Conservation (phyloP, 176 grass and related monocot genomes). For the Aegilops sharonensis region DNA sequence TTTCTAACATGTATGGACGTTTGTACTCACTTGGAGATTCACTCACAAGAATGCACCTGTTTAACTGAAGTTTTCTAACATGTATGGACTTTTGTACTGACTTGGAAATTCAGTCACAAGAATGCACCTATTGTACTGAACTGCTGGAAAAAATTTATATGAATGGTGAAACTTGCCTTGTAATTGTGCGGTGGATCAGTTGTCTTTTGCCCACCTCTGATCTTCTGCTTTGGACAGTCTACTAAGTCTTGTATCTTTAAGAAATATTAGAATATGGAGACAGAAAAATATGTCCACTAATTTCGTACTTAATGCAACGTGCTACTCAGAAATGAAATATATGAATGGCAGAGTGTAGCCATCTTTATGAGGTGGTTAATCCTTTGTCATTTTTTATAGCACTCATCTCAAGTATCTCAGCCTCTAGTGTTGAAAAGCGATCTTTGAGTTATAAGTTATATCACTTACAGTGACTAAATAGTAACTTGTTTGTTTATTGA, state of each 20-base stretch:
- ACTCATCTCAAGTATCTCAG: background rate
- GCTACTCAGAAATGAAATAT: background rate
- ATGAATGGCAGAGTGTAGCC: background rate
- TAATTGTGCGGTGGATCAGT: background rate
- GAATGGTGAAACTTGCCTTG: background rate
- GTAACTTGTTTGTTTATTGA: conserved; percentile 2
- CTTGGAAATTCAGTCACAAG: conserved; percentile 9
- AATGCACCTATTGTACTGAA: background rate
- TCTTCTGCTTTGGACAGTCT: background rate
- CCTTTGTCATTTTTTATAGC: background rate
- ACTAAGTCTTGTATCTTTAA: background rate
- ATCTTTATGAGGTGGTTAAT: background rate
- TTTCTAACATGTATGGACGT: background rate
- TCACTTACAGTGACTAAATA: background rate
- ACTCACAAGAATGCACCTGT: conserved; percentile 1
- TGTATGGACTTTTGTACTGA: background rate
- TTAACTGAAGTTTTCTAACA: background rate
- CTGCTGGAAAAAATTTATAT: background rate
- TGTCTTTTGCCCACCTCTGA: background rate
- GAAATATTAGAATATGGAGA: background rate
- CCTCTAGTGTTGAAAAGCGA: background rate
- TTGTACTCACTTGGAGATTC: background rate
- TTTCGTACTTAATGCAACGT: background rate
- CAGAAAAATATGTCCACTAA: background rate
- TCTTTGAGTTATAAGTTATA: background rate